Evolutionary conservation across 139 green algal species (phyloP).

Genomic region (Eudorina sp.): DNA sequence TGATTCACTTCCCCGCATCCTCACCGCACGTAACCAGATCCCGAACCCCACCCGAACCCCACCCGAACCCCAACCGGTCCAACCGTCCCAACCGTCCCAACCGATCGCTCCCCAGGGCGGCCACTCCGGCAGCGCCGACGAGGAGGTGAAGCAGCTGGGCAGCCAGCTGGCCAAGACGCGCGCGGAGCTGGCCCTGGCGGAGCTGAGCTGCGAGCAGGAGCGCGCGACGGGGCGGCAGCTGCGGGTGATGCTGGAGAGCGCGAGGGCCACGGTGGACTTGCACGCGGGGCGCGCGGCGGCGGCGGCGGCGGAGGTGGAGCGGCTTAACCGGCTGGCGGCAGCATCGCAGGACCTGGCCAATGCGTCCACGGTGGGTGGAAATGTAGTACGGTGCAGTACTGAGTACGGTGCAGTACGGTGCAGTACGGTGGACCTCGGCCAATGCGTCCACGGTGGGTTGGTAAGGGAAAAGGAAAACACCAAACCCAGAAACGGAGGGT

Average conservation of each 20-base stretch:
- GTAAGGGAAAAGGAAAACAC: no score
- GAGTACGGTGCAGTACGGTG: no score
- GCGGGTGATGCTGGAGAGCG: slow-evolving; percentile 43
- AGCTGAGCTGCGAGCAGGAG: slow-evolving; percentile 40
- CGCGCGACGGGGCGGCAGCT: slow-evolving; percentile 14
- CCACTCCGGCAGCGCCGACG: background rate
- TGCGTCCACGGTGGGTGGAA: background rate
- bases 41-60: no score
- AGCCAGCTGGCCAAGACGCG: slow-evolving; percentile 9
- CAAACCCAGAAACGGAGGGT: no score
- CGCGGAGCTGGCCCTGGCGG: slow-evolving; percentile 8
- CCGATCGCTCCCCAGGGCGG: background rate
- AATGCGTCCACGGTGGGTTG: slow-evolving; percentile 15
- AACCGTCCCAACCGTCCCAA: no score
- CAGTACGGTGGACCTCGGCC: background rate
- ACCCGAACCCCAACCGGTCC: no score
- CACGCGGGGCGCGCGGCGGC: slow-evolving; percentile 6
- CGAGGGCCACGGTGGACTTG: background rate
- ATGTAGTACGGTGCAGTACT: no score
- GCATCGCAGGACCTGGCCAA: slow-evolving; percentile 22
- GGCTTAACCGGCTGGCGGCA: slow-evolving; percentile 17
- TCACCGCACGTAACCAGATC: no score
- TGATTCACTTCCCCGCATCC: no score
- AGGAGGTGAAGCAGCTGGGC: background rate
- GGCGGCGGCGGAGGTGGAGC: slow-evolving; percentile 36